Percentiles rank a stretch among this genome's conserved stretches.
Conservation (phyloP, 1,139 yeast species). For the Waltiozyma sp. region DNA sequence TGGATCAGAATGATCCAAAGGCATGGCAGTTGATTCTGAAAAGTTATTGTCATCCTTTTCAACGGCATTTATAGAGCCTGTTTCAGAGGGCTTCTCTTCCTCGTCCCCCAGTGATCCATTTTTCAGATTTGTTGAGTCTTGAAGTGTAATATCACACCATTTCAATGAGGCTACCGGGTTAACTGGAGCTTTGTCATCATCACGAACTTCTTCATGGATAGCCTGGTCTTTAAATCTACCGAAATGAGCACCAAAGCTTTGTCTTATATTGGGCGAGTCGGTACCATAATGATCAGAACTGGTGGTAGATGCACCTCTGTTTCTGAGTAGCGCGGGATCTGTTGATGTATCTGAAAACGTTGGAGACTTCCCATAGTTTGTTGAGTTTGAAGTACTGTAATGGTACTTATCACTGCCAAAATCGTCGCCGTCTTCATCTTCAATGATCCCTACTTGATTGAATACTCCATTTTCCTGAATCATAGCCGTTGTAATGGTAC, state of each 20-base stretch:
- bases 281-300: neutral
- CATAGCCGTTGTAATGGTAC: neutral
- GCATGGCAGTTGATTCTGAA: conserved; percentile 4
- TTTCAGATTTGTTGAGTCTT: conserved; percentile 1
- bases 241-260: neutral
- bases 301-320: neutral
- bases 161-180: conserved; percentile 17
- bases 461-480: too few relatives aligned
- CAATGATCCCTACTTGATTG: too few relatives aligned
- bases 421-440: conserved; percentile 1
- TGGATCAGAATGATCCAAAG: conserved; percentile 1
- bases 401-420: conserved; percentile 10
- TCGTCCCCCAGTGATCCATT: conserved; percentile 3
- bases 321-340: neutral
- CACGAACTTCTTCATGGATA: neutral
- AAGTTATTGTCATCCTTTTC: conserved; percentile 7
- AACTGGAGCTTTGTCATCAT: conserved; percentile 18
- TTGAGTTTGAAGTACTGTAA: conserved; percentile 18
- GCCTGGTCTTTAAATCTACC: neutral
- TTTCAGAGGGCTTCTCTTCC: neutral
- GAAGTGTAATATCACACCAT: conserved; percentile 12
- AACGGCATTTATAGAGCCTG: neutral
- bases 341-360: conserved; percentile 17
- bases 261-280: neutral
- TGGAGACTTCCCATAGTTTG: conserved; percentile 17